A percentile compares a stretch with the other conserved stretches of the same genome.
Evolutionary conservation across 1,139 yeast genomes (phyloP).

Genomic region (Blastobotrys serpentis): DNA sequence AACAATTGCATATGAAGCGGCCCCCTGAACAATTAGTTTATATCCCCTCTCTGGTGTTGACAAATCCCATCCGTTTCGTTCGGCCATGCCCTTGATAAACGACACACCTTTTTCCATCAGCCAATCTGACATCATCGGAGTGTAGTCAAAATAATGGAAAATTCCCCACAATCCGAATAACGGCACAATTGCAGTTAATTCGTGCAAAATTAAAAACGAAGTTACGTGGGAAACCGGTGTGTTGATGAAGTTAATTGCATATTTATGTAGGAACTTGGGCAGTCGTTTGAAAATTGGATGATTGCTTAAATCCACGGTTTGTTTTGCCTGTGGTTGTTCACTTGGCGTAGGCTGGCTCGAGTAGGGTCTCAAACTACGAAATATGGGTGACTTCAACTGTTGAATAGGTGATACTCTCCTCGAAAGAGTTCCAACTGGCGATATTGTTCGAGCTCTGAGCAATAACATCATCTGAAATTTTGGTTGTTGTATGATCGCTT

Average conservation of each 20-base stretch:
- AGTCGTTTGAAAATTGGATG: conserved; percentile 23
- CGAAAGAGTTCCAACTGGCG: not conserved
- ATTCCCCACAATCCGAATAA: conserved; percentile 73
- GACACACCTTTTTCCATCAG: conserved; percentile 60
- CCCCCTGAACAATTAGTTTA: conserved; percentile 71
- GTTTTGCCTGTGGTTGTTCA: not conserved
- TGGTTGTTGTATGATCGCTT: too few species aligned
- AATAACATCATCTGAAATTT: too few species aligned
- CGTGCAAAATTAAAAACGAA: conserved; percentile 78
- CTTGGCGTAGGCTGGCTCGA: not conserved
- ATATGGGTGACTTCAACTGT: too few species aligned
- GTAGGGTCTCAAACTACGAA: not conserved
- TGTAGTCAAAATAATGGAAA: conserved; percentile 56
- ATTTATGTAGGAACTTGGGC: conserved; percentile 52
- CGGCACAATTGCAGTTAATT: conserved; percentile 79
- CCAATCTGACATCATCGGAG: conserved; percentile 58
- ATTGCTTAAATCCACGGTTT: conserved; percentile 14
- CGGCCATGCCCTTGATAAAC: conserved; percentile 48
- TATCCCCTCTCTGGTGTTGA: conserved; percentile 52
- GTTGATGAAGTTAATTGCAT: conserved; percentile 48
- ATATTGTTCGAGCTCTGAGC: not conserved
- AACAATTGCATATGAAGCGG: conserved; percentile 78
- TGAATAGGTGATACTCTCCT: not conserved
- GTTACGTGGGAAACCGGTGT: conserved; percentile 73
- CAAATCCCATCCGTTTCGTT: conserved; percentile 37